These are phyloP conservation scores for Leptosphaerulina australis DNA, from an alignment of 2,329 filamentous ascomycete species.

Conservation along the genomic window DNA sequence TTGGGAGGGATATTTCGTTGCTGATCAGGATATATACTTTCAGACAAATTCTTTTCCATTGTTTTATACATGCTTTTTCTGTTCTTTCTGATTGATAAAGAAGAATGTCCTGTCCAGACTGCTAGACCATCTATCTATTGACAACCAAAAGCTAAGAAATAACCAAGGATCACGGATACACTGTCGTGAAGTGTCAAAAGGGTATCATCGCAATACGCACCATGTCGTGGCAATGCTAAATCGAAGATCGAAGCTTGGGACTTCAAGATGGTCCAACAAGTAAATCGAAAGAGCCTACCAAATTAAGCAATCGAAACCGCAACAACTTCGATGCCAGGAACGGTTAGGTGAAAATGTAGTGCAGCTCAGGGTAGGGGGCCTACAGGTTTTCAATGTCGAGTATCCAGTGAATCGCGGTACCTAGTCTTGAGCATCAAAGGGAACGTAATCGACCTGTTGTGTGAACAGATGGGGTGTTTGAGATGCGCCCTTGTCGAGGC, in stretches of 20 bases:
- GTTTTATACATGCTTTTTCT: conserved; percentile 25
- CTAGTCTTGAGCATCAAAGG: conserved; percentile 30
- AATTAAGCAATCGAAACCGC: conserved; percentile 10
- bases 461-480: conserved; percentile 31
- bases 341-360: conserved; percentile 22
- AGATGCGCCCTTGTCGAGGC: neutral
- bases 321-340: conserved; percentile 18
- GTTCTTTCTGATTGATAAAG: conserved; percentile 9
- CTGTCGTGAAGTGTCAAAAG: conserved; percentile 24
- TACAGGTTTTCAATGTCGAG: conserved; percentile 8
- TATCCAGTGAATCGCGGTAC: neutral
- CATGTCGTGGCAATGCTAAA: conserved; percentile 17
- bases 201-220: conserved; percentile 37
- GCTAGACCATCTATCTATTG: conserved; percentile 16
- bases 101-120: neutral
- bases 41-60: conserved; percentile 13
- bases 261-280: conserved; percentile 4
- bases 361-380: conserved; percentile 19
- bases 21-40: neutral
- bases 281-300: conserved; percentile 28
- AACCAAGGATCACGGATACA: conserved; percentile 12
- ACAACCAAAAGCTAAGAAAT: conserved; percentile 18
- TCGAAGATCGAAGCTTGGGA: conserved; percentile 4
- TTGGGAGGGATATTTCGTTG: neutral
- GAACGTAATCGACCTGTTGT: conserved; percentile 42